Evolutionary conservation across 768 basidiomycete genomes (phyloP).

Genomic region (Fistulinella prunicolor): DNA sequence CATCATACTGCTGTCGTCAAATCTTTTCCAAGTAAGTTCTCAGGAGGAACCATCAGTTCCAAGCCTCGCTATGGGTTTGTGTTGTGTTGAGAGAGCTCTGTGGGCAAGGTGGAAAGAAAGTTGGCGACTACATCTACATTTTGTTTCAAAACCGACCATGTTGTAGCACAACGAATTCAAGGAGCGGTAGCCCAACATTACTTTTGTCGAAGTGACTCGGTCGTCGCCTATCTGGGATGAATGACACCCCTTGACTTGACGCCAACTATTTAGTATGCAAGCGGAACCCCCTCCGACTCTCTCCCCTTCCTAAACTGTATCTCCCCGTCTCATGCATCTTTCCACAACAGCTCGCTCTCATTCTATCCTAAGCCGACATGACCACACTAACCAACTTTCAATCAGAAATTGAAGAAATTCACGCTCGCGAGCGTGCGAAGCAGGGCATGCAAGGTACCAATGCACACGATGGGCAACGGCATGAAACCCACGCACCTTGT

Average conservation of each 20-base stretch:
- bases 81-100: no score
- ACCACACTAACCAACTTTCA: slow-evolving; percentile 44
- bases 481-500: slow-evolving; percentile 38
- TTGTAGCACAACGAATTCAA: no score
- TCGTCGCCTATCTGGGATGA: no score
- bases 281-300: background rate
- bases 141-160: no score
- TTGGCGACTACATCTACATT: no score
- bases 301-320: slow-evolving; percentile 2
- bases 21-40: no score
- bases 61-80: no score
- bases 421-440: slow-evolving; percentile 61
- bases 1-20: no score
- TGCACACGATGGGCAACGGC: slow-evolving; percentile 38
- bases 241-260: background rate
- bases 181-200: no score
- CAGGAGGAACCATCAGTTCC: no score
- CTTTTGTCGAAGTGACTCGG: background rate
- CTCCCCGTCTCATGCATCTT: slow-evolving; percentile 15
- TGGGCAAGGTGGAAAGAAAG: no score
- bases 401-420: slow-evolving; percentile 75
- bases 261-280: background rate
- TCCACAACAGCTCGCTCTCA: background rate
- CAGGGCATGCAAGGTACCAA: slow-evolving; percentile 42
- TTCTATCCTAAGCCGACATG: slow-evolving; percentile 18